A percentile compares a stretch with the other conserved stretches of the same genome.
Conservation (phyloP, 2,329 filamentous ascomycete genomes). For the Aspergillus arachidicola region DNA sequence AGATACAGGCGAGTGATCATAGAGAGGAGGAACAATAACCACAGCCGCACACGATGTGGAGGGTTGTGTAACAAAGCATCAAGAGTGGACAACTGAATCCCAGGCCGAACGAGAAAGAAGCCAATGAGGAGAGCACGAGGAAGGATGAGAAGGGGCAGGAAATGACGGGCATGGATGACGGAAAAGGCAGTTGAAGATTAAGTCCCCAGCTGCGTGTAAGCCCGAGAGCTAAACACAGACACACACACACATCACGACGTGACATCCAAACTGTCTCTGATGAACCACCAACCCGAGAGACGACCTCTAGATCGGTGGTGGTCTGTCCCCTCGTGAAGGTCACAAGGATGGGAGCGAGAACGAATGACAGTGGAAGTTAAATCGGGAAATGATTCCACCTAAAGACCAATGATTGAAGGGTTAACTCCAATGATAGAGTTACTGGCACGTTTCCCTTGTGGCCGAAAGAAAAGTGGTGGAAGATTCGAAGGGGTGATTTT, state of each 20-base stretch:
- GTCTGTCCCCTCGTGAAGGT: slow-evolving; percentile 4
- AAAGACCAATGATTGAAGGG: not conserved
- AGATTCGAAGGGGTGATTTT: not conserved
- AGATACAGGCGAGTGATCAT: not conserved
- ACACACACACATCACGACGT: not conserved
- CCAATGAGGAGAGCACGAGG: slow-evolving; percentile 1
- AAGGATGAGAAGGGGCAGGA: not conserved
- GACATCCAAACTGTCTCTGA: not conserved
- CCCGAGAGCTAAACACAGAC: not conserved
- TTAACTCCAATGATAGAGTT: not conserved
- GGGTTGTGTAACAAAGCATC: slow-evolving; percentile 3
- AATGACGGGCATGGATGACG: not conserved
- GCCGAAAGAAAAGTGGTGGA: not conserved
- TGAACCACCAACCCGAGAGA: not conserved
- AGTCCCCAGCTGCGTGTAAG: slow-evolving; percentile 1
- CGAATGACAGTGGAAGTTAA: not conserved
- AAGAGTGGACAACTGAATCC: not conserved
- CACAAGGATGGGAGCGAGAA: slow-evolving; percentile 1
- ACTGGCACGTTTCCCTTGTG: not conserved
- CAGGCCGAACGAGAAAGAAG: not conserved
- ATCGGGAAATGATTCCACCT: not conserved
- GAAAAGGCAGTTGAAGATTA: slow-evolving; percentile 7
- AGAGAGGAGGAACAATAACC: not conserved
- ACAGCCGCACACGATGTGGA: not conserved
- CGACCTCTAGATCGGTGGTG: not conserved